Percentiles rank a stretch among this genome's conserved stretches.
These are phyloP conservation scores for Candida ipomoeae DNA, from an alignment of 805 yeast species.

Conservation along the genomic window DNA sequence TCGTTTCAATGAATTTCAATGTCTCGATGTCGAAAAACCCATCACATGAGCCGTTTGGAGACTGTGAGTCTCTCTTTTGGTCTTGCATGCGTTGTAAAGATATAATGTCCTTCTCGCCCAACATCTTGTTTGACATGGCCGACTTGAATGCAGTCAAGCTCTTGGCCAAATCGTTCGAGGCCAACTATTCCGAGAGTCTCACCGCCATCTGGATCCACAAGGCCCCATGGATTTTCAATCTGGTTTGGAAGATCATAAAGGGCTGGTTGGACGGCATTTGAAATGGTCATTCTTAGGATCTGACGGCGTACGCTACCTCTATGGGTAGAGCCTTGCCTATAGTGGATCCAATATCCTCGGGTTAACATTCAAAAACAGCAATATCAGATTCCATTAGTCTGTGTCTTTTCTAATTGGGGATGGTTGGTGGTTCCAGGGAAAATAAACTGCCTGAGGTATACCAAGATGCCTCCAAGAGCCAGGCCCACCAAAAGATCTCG, in stretches of 20 bases:
- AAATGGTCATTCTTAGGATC: no score
- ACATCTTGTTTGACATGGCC: conserved; percentile 85
- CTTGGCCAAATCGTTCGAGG: conserved; percentile 85
- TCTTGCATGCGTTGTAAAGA: conserved; percentile 30
- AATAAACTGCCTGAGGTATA: no score
- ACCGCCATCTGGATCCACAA: conserved; percentile 81
- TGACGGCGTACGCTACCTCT: no score
- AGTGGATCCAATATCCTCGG: no score
- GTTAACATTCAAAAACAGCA: no score
- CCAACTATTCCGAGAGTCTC: conserved; percentile 91
- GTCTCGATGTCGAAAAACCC: conserved; percentile 38
- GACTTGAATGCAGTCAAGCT: conserved; percentile 89
- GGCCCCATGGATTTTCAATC: conserved; percentile 92
- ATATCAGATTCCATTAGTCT: no score
- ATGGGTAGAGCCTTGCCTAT: no score
- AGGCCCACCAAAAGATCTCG: no score
- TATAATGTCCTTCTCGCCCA: conserved; percentile 30
- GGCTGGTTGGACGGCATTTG: conserved; percentile 69
- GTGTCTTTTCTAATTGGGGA: no score
- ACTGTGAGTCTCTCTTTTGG: conserved; percentile 1
- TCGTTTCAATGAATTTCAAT: conserved; percentile 28
- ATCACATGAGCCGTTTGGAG: conserved; percentile 19
- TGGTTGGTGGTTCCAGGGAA: no score
- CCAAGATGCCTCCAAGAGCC: no score
- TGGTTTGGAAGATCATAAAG: conserved; percentile 90